Evolutionary conservation across 768 basidiomycete genomes (phyloP), one percentile per base, ranked within the genome.

Genomic region (Gautieria morchelliformis): DNA sequence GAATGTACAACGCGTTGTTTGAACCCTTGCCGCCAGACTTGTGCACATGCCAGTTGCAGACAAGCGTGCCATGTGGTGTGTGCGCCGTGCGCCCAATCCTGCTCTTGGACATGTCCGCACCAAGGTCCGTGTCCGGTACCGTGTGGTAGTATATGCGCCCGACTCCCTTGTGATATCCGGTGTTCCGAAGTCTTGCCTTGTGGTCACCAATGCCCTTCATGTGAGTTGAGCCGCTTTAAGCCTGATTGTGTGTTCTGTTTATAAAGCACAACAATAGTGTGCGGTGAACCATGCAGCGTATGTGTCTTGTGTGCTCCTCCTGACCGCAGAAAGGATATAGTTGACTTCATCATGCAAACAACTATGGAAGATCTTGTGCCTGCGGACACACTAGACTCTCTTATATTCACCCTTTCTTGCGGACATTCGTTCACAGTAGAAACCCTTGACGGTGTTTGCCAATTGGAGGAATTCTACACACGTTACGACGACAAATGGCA

Each of bases 371-470:
- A 85, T 0, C 63, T 86, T 32, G 66, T 75, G 4, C 67, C 70
- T 6, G 70, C 75, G 17, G 71, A 65, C 4, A 66, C 69, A 2
- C 49, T 79, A 32, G 78, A 81, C 58, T 77, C 81, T 39, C 65
- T 80, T 11, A 62, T 82, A 52, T 82, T 87, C 63, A 83, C 84
- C 1, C 72, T 86, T 42, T 69, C 69, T 17, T 88, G 87, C 63
- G 61, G 75, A 0, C 87, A 89, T 65, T 67, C 77, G 2, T 87
- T 89, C 65, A 87, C 87, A 0, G 78, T 85, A 15, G 85, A 85
- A 65, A 84, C 83, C 0, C 72, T 89, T 19, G 86, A 89, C 61
- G 85, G 84, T 0, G 70, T 74, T 44, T 81, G 78, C 60, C 63
- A 69, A 14, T 72, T 88, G 67, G 47, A 52, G 0, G 74, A 78